phyloP scores from a whole-genome alignment of 1,139 yeast species.

The Sugiyamaella grinbergsii region DNA sequence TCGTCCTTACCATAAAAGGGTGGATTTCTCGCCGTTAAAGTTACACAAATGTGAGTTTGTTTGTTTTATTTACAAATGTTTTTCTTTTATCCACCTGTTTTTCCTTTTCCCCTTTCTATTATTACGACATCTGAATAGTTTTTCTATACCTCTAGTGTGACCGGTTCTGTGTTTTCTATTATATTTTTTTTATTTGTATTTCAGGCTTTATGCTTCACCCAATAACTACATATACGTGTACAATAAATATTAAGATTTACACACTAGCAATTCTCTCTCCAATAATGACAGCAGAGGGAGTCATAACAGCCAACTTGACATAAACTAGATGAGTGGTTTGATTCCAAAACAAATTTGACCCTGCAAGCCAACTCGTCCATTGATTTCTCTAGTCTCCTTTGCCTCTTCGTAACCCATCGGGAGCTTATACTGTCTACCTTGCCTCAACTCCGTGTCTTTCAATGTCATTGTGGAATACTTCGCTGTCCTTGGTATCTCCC shows the following conservation, averaged over 20 bases:
- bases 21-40: constrained; percentile 24
- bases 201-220: not conserved
- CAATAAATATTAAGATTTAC: constrained; percentile 1
- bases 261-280: not conserved
- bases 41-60: not conserved
- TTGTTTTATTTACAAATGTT: constrained; percentile 9
- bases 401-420: no score
- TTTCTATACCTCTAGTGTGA: not conserved
- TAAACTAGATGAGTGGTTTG: no score
- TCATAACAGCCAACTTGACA: no score
- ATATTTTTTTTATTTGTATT: not conserved
- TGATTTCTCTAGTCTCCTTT: no score
- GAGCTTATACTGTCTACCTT: no score
- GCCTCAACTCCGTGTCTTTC: no score
- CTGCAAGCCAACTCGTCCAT: no score
- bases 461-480: no score
- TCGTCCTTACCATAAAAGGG: constrained; percentile 59
- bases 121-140: not conserved
- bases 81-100: not conserved
- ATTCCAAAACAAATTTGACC: no score
- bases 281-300: no score
- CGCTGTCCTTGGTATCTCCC: no score
- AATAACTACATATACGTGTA: not conserved
- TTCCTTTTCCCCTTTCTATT: not conserved
- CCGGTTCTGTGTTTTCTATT: not conserved